Base-by-base conservation (phyloP, 2,329 filamentous ascomycete genomes). In the Ambrosiella beaveri region DNA sequence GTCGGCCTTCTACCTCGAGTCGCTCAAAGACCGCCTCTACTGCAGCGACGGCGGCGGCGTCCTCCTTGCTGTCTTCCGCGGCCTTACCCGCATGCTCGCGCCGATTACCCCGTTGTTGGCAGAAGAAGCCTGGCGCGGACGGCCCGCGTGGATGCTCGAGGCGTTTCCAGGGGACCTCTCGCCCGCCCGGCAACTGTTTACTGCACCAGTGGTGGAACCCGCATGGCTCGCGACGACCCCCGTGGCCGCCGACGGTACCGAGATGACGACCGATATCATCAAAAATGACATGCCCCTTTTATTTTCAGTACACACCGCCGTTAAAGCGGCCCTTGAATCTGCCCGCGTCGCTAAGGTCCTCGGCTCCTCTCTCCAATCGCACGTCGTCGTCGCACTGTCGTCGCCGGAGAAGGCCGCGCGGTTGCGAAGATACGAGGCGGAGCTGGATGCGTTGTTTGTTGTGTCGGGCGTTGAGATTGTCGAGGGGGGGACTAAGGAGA, bases 1-100 rank as follows among this genome's bases (percentile, higher is more conserved):
- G 27, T 96, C 89, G 0, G 85, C 91, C 0, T 95, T 96, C 69
- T 98, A 97, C 68, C 81, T 98, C 59, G 93, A 98, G 69, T 82
- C 86, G 0, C 76, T 90, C 64, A 98, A 98, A 70, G 93, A 98
- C 65, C 78, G 88, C 2, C 74, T 97, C 1, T 98, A 98, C 72
- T 93, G 90, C 51, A 87, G 86, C 37, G 79, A 83, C 61, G 79
- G 79, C 12, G 75, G 78, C 12, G 84, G 85, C 52, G 74, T 78
- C 3, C 70, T 86, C 53, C 77, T 80, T 63, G 75, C 78, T 36
- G 79, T 96, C 57, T 82, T 91, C 61, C 71, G 80, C 5, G 81
- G 88, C 40, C 73, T 96, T 15, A 72, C 90, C 61, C 78, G 83
- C 57, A 88, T 95, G 77, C 74, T 97, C 37, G 83, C 80, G 1